Evolutionary conservation across 306 rosid species (phyloP), one percentile per base, ranked within the genome.

Genomic region (Neltuma alba): DNA sequence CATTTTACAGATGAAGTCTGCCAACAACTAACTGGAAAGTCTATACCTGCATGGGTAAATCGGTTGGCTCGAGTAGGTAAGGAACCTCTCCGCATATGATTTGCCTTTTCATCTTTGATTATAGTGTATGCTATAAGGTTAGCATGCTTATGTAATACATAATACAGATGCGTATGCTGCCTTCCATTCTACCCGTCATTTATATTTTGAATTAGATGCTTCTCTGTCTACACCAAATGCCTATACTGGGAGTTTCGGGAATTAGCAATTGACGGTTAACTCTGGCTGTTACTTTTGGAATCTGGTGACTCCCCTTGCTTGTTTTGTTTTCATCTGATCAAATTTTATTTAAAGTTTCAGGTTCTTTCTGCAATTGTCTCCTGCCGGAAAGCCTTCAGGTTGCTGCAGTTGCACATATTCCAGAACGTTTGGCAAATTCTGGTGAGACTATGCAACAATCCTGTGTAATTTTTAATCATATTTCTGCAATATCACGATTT

Each of bases 1-100:
- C 98, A 96, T 86, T 93, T 96, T 76, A 90, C 96, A 0, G 86
- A 90, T 79, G 99, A 96, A 76, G 99, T 93, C 76, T 93, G 93
- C 78, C 83, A 76, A 86, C 88, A 75, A 80, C 89, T 96, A 81
- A 93, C 94, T 16, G 97, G 98, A 80, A 96, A 88, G 82, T 85
- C 94, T 79, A 93, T 93, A 55, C 99, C 99, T 69, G 93, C 92
- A 54, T 93, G 98, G 99, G 97, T 96, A 75, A 96, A 96, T 86
- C 90, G 98, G 70, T 89, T 96, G 70, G 99, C 99, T 31, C 90
- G 87, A 70, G 89, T 90, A 71, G 99, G 98, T 96, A 75, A 89
- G 96, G 63, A 52, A 76, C 36, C 81, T 75, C 79, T 57, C 83
- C 76, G 68, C 76, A 44, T 64, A 42, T 47, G 54, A 72, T 52